Evolutionary conservation across 306 rosid genomes (phyloP).

Genomic region (Corylus avellana): DNA sequence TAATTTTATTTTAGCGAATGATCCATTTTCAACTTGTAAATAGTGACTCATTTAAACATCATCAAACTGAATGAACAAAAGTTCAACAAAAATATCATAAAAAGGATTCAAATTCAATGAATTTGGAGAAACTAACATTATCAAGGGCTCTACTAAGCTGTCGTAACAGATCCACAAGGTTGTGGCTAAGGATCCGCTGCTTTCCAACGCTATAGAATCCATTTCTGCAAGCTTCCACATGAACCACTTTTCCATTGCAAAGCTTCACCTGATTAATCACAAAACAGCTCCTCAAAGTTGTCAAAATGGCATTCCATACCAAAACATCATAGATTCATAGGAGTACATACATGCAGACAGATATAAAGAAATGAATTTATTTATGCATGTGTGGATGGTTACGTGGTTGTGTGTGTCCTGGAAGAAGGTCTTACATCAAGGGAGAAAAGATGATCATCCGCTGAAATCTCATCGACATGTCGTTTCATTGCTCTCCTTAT

Average conservation of each 20-base stretch:
- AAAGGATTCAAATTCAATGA: not conserved
- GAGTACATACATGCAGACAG: not conserved
- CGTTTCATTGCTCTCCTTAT: constrained; percentile 62
- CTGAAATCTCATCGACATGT: constrained; percentile 64
- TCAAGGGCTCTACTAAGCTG: constrained; percentile 94
- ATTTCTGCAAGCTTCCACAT: constrained; percentile 85
- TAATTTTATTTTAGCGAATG: not conserved
- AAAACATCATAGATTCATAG: not conserved
- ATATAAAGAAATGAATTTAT: not conserved
- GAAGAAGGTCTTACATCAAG: constrained; percentile 61
- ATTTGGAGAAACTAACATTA: constrained; percentile 48
- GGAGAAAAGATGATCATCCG: constrained; percentile 72
- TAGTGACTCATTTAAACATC: not conserved
- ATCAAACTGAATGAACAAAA: not conserved
- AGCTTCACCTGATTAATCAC: constrained; percentile 70
- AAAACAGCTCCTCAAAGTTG: not conserved
- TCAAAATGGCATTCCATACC: not conserved
- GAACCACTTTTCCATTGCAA: constrained; percentile 85
- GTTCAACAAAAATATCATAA: not conserved
- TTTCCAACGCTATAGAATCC: constrained; percentile 84
- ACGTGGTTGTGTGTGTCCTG: not conserved
- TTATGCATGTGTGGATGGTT: not conserved
- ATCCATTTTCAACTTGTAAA: not conserved
- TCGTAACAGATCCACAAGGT: constrained; percentile 83
- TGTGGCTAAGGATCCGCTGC: constrained; percentile 80